Conservation (phyloP, 202 grass and related monocot genomes). For the Carex sylvatica region DNA sequence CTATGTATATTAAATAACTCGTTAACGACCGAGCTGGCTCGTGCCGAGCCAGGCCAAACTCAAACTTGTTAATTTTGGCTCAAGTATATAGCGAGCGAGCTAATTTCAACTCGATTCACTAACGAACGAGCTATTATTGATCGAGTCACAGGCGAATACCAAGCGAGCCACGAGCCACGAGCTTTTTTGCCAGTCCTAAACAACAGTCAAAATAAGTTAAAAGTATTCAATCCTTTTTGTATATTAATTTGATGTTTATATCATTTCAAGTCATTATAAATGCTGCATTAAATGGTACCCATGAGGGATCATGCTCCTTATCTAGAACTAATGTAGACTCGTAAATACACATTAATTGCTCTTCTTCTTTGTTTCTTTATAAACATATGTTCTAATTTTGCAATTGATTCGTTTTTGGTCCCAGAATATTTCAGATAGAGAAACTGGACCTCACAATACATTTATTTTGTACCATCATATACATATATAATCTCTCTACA, state of each 20-base stretch:
- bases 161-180: too few relatives aligned
- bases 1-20: too few relatives aligned
- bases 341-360: constrained; percentile 9
- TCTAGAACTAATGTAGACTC: not conserved
- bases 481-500: not conserved
- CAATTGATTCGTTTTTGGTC: constrained; percentile 1
- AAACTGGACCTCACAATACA: not conserved
- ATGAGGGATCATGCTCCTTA: constrained; percentile 2
- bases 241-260: not conserved
- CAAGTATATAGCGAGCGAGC: too few relatives aligned
- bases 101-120: too few relatives aligned
- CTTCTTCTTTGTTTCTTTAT: not conserved
- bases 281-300: constrained; percentile 13
- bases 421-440: not conserved
- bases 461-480: not conserved
- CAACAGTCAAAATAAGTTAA: not conserved
- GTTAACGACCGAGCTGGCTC: too few relatives aligned
- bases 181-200: too few relatives aligned
- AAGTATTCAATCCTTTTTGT: not conserved
- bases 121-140: too few relatives aligned
- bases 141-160: too few relatives aligned
- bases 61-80: too few relatives aligned
- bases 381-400: not conserved
- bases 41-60: too few relatives aligned
- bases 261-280: constrained; percentile 13